A percentile compares a stretch with the other conserved stretches of the same genome.
Conservation (phyloP, 2,329 filamentous ascomycete genomes). For the Botryotinia convoluta region DNA sequence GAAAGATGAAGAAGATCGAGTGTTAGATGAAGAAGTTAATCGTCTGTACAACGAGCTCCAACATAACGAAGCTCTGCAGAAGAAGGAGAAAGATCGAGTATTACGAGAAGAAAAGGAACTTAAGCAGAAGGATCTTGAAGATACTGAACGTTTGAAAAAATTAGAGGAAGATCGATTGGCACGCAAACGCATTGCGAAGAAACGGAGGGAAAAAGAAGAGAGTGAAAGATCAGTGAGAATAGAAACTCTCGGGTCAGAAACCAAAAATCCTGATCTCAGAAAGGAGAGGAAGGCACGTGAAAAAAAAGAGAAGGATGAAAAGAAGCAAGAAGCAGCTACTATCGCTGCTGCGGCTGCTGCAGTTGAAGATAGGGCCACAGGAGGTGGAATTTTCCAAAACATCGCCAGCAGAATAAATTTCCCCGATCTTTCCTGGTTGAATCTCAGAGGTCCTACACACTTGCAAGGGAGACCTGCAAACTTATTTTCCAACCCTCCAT, state of each 20-base stretch:
- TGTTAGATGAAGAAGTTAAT: neutral
- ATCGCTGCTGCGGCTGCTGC: neutral
- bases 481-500: neutral
- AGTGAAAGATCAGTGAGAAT: neutral
- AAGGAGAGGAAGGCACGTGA: neutral
- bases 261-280: neutral
- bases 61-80: fast-evolving
- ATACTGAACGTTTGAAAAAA: neutral
- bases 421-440: neutral
- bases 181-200: neutral
- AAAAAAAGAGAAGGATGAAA: neutral
- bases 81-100: neutral
- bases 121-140: too few species aligned
- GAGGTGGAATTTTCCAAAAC: neutral
- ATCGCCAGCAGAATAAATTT: neutral
- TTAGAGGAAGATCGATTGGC: neutral
- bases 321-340: neutral
- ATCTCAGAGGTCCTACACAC: neutral
- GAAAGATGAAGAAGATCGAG: neutral
- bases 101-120: too few species aligned
- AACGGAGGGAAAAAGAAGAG: neutral
- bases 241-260: neutral
- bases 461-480: neutral
- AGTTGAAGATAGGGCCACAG: too few species aligned
- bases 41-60: neutral